Percentiles rank a stretch among this genome's conserved stretches.
Conservation (phyloP, 83 land plant species). For the Thuja plicata region DNA sequence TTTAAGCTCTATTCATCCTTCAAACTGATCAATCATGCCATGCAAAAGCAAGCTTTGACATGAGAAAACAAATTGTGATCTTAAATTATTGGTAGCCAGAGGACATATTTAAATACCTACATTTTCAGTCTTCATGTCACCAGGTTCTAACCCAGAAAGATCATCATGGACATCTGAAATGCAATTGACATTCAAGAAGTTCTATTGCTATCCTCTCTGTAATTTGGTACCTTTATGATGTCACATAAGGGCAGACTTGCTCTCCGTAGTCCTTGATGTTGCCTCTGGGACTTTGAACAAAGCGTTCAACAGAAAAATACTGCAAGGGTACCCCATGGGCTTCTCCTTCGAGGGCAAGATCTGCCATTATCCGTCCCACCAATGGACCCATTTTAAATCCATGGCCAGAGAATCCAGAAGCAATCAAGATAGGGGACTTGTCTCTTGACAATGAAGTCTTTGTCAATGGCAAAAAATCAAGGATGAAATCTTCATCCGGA, state of each 20-base stretch:
- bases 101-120: no score
- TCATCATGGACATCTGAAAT: neutral
- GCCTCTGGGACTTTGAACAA: conserved; percentile 47
- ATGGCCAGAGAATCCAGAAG: conserved; percentile 90
- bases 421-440: conserved; percentile 18
- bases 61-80: no score
- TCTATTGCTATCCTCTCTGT: neutral
- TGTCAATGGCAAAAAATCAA: no score
- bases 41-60: no score
- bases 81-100: no score
- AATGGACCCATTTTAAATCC: conserved; percentile 95
- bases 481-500: no score
- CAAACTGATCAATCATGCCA: no score
- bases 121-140: no score
- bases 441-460: no score
- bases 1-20: no score
- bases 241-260: conserved; percentile 25
- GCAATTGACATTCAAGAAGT: neutral
- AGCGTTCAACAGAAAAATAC: conserved; percentile 57
- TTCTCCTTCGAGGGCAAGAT: conserved; percentile 51
- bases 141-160: no score
- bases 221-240: neutral
- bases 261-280: conserved; percentile 57
- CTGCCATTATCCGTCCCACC: conserved; percentile 78
- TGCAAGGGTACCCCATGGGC: conserved; percentile 51